phyloP scores from a whole-genome alignment of 495 filamentous ascomycete species.

The Neurospora terricola region DNA sequence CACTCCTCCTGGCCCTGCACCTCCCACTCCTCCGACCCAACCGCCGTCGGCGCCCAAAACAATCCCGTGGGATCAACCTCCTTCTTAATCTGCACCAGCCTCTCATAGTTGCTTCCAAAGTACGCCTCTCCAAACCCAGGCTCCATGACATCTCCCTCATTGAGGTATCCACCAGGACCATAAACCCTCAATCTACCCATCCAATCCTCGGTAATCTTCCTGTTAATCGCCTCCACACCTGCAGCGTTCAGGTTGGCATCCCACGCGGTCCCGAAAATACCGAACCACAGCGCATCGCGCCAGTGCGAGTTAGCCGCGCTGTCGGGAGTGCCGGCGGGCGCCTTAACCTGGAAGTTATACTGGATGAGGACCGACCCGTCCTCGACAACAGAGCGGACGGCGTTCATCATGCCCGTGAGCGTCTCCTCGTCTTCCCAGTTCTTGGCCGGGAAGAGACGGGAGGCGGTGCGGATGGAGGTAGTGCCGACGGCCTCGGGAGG shows the following conservation, averaged over 20 bases:
- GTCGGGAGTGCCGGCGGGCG: constrained; percentile 4
- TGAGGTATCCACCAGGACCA: constrained; percentile 36
- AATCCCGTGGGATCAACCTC: constrained; percentile 41
- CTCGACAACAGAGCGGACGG: constrained; percentile 10
- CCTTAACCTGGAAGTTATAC: constrained; percentile 13
- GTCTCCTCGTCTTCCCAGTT: constrained; percentile 20
- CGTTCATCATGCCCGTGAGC: constrained; percentile 13
- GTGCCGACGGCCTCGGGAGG: constrained; percentile 9
- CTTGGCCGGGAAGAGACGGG: constrained; percentile 29
- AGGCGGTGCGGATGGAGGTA: constrained; percentile 23
- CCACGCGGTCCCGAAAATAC: constrained; percentile 8
- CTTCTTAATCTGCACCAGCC: constrained; percentile 39
- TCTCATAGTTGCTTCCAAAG: constrained; percentile 41
- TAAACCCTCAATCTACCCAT: constrained; percentile 3
- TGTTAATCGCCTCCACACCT: background rate
- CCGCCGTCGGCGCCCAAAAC: constrained; percentile 46
- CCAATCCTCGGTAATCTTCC: constrained; percentile 22
- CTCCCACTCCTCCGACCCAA: constrained; percentile 41
- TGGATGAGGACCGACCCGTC: constrained; percentile 12
- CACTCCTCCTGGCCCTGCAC: constrained; percentile 10
- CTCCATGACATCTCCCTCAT: constrained; percentile 49
- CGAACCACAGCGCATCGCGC: constrained; percentile 12
- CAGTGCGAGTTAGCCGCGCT: constrained; percentile 15
- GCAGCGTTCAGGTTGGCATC: background rate
- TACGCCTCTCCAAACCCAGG: constrained; percentile 54